phyloP scores from a whole-genome alignment of 2,329 filamentous ascomycete species.

The Fusarium fujikuroi region DNA sequence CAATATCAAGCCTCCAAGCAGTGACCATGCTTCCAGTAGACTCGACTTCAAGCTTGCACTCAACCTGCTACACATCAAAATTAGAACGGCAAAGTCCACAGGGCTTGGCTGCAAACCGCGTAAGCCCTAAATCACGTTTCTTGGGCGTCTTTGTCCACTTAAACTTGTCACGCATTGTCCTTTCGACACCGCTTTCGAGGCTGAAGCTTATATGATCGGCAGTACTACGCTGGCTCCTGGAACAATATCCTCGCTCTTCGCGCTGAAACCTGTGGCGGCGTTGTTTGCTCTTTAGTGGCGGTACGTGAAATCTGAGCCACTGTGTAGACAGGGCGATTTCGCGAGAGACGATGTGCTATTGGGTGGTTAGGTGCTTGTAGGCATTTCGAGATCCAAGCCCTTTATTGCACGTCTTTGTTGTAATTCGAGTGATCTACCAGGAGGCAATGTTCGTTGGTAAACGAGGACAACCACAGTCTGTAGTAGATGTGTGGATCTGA shows the following conservation, averaged over 20 bases:
- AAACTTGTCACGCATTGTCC: not conserved
- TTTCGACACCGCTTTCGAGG: not conserved
- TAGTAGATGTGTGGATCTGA: not conserved
- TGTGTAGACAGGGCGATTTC: not conserved
- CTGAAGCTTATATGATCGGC: not conserved
- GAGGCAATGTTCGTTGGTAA: not conserved
- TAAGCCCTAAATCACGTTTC: constrained; percentile 1
- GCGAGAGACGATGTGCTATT: not conserved
- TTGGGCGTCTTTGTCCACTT: not conserved
- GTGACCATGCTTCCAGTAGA: not conserved
- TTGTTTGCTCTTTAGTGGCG: not conserved
- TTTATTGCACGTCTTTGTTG: not conserved
- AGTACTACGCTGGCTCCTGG: not conserved
- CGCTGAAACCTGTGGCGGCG: not conserved
- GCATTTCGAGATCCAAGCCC: not conserved
- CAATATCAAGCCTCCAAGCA: constrained; percentile 19
- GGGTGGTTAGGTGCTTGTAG: not conserved
- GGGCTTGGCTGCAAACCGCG: not conserved
- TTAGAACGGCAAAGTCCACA: not conserved
- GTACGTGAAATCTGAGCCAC: not conserved
- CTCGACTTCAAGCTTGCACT: not conserved
- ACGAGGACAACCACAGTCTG: not conserved
- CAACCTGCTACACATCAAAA: not conserved
- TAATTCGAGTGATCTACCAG: not conserved
- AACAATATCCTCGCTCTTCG: constrained; percentile 13